Evolutionary conservation across 805 yeast species (phyloP).

Genomic region (Wickerhamiella occidentalis): DNA sequence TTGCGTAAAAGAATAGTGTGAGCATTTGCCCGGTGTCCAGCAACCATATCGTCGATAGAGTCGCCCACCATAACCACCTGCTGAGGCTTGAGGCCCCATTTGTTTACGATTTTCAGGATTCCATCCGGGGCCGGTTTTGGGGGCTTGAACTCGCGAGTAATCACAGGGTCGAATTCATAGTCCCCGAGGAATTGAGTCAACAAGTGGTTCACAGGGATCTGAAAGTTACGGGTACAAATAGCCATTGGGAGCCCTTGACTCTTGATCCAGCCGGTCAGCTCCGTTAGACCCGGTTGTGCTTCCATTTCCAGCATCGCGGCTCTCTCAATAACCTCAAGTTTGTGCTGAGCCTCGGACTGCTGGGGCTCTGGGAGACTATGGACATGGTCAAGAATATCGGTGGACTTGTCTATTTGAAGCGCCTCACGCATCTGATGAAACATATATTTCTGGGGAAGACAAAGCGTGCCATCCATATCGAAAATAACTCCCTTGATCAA

Average conservation of each 20-base stretch:
- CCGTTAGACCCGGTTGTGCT: conserved; percentile 36
- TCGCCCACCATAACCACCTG: conserved; percentile 61
- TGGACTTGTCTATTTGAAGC: conserved; percentile 35
- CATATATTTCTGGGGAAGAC: conserved; percentile 40
- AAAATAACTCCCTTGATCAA: conserved; percentile 44
- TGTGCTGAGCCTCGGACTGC: conserved; percentile 35
- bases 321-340: conserved; percentile 43
- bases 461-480: conserved; percentile 73
- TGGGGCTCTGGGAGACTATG: conserved; percentile 32
- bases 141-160: conserved; percentile 54
- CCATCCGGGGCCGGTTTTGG: conserved; percentile 62
- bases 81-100: conserved; percentile 37
- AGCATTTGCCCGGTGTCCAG: conserved; percentile 54
- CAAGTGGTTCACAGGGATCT: conserved; percentile 44
- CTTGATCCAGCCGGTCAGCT: conserved; percentile 30
- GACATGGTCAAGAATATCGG: conserved; percentile 45
- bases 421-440: conserved; percentile 47
- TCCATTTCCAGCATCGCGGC: conserved; percentile 49
- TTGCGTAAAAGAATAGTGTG: conserved; percentile 43
- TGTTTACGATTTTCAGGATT: conserved; percentile 40
- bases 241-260: conserved; percentile 7
- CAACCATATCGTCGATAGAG: conserved; percentile 54
- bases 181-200: conserved; percentile 34
- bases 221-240: conserved; percentile 52
- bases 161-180: conserved; percentile 35